Evolutionary conservation across 768 basidiomycete genomes (phyloP), one percentile per base, ranked within the genome.

Genomic region (Russula emetica): DNA sequence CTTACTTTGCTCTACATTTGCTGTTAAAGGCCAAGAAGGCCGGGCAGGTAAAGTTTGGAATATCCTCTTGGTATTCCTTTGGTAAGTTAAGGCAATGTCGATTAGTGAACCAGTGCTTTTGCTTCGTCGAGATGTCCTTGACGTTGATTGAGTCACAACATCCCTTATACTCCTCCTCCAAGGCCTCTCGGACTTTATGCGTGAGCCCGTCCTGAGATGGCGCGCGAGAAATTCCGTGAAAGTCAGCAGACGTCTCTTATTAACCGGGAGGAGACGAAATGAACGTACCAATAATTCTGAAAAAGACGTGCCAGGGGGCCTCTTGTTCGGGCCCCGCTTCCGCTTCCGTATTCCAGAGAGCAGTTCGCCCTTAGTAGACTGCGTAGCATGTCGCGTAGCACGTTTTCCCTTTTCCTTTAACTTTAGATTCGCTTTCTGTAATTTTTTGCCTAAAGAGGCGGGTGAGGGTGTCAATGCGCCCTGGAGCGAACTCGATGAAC

Each of bases 1-100:
- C 62, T 53, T 36, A 63, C 62, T 54, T 63, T 32, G 62, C 57
- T 14, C 36, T 58, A 51, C 62, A 63, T 8, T 47, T 28, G 0
- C 5, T 5, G 34, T 59, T 7, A 20, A 54, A 2, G 8, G 30
- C 26, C 32, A 63, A 9, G 5, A 26, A 63, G 0, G 57, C 62
- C 4, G 62, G 62, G 26, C 62, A 63, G 1, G 11, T 47, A 16
- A 47, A 54, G 8, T 3, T 5, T 3, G 57, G 42, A 16, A 63
- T 4, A 3, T 9, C 0, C 0, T 5, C 1, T 5, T 47, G 42
- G n/a, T 8, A 24, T 14, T 8, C 2, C 3, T 1, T 0, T 1
- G n/a, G 14, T 7, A 63, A 0, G 3, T 5, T 53, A 5, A 5
- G 2, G 16, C 11, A 59, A n/a, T 63, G 62, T 5, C 11, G 11